A percentile compares a stretch with the other conserved stretches of the same genome.
These are phyloP conservation scores for Prasinococcaceae sp. DNA, from an alignment of 139 green algal genomes.

Conservation along the genomic window DNA sequence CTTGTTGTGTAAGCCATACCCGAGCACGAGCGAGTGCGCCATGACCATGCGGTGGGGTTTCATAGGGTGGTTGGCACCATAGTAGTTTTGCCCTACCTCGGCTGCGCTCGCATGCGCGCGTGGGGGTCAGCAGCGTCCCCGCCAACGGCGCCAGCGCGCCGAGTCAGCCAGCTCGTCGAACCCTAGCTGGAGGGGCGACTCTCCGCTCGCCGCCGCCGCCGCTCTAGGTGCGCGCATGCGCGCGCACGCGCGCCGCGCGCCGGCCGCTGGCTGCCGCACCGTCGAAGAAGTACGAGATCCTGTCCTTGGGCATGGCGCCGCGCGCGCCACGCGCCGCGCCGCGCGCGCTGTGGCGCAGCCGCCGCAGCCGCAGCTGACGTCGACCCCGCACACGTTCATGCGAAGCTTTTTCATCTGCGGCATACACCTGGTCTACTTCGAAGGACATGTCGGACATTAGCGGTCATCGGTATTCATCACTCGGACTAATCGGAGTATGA, in stretches of 20 bases:
- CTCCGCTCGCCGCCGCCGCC: neutral
- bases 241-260: neutral
- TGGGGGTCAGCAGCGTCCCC: neutral
- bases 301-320: slow-evolving; percentile 11
- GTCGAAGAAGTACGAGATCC: slow-evolving; percentile 23
- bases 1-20: slow-evolving; percentile 81
- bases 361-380: no score
- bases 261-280: neutral
- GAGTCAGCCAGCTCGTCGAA: neutral
- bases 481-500: no score
- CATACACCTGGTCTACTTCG: no score
- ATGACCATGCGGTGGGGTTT: slow-evolving; percentile 90
- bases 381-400: no score
- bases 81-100: slow-evolving; percentile 56
- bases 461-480: no score
- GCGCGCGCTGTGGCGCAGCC: no score
- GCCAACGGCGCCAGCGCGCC: neutral
- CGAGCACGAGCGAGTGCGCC: slow-evolving; percentile 83
- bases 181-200: neutral
- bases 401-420: no score
- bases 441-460: no score
- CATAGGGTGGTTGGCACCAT: slow-evolving; percentile 93
- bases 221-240: neutral
- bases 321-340: no score
- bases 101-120: neutral